Evolutionary conservation across 805 yeast species (phyloP), one percentile per base, ranked within the genome.

Genomic region (Henningerozyma blattae): DNA sequence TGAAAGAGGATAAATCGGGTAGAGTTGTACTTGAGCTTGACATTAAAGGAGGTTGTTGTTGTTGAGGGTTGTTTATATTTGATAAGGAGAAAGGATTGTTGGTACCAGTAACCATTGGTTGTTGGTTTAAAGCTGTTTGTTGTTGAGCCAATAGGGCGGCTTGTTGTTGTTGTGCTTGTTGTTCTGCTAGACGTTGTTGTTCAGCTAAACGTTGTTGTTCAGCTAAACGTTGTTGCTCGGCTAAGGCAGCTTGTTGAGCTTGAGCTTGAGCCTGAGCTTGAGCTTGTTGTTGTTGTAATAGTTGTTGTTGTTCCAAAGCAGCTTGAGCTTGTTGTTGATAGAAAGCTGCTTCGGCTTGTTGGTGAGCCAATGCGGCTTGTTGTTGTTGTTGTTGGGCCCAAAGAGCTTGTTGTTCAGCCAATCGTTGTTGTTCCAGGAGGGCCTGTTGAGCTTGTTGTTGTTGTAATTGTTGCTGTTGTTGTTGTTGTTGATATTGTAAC

Each of bases 51-150:
- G n/a, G 12, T 27, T 36, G 39, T 29, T 49, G 56, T 22, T 52
- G 47, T 22, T 42, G n/a, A n/a, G 37, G 43, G 33, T 28, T 38
- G 14, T 24, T 24, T 12, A n/a, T 15, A 24, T 24, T 24, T 12
- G 27, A 6, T 24, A 24, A 24, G 5, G 27, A 24, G 54, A 82
- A 82, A 34, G 94, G 94, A 55, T 81, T 82, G 56, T 81, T 80
- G 15, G 82, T 65, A 3, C 86, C 86, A 0, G 87, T 77, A 41
- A 70, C 67, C 43, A 75, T 59, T 4, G 84, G 84, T 39, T 52
- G 57, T 30, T 58, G 67, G 34, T 54, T 63, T 34, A 56, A 59
- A 29, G 53, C 64, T 51, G 65, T 47, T 55, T 62, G 65, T 33
- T 54, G 65, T 37, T 60, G 62, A 12, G 22, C 22, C 10, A 36